Conservation (phyloP, 2,329 filamentous ascomycete genomes). For the Teratosphaeria pseudoeucalypti region DNA sequence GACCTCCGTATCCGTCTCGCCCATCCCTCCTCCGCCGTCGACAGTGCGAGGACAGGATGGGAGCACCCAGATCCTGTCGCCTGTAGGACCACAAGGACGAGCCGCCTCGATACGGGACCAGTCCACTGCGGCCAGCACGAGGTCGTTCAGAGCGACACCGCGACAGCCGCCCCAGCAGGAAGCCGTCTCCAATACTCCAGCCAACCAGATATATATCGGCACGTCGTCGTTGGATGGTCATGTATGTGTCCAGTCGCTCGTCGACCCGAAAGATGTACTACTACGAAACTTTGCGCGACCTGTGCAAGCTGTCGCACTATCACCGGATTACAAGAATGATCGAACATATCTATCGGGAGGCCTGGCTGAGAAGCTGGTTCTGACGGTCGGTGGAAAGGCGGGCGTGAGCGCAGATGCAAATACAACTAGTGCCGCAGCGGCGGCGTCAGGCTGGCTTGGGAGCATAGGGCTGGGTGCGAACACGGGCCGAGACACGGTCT, state of each 20-base stretch:
- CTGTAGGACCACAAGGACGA: not conserved
- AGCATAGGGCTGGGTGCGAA: conserved; percentile 62
- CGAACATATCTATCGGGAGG: conserved; percentile 85
- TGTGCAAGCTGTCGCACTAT: conserved; percentile 84
- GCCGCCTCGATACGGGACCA: not conserved
- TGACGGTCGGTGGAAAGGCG: conserved; percentile 70
- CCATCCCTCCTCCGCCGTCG: conserved; percentile 54
- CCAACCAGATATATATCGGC: conserved; percentile 86
- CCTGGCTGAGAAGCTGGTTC: conserved; percentile 72
- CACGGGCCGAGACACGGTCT: conserved; percentile 71
- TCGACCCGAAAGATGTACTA: conserved; percentile 82
- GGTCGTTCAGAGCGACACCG: not conserved
- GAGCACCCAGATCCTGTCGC: conserved; percentile 2
- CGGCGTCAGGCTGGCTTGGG: conserved; percentile 75
- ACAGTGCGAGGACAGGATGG: conserved; percentile 4
- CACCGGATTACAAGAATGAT: conserved; percentile 86
- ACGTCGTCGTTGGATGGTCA: conserved; percentile 94
- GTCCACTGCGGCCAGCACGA: not conserved
- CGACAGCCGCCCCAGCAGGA: conserved; percentile 36
- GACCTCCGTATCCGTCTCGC: conserved; percentile 81
- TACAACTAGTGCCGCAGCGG: conserved; percentile 73
- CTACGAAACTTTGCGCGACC: conserved; percentile 89
- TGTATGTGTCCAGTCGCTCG: conserved; percentile 78
- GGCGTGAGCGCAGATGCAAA: conserved; percentile 77
- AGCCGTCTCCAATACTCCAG: conserved; percentile 61